Evolutionary conservation across 345 rosid genomes (phyloP).

Genomic region (Capsella bursapastoris): DNA sequence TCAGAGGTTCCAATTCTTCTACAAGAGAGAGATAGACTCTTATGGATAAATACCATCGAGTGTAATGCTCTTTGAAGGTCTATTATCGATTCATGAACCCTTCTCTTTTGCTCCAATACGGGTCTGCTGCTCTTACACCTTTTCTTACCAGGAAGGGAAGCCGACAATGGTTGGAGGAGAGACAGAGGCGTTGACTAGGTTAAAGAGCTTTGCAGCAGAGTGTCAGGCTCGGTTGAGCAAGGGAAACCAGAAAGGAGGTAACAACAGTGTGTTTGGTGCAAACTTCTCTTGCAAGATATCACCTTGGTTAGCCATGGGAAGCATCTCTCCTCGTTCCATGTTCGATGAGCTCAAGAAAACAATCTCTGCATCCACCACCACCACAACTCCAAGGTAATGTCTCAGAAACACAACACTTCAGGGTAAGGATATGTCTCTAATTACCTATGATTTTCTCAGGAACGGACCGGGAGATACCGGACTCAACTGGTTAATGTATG

Average conservation of each 20-base stretch:
- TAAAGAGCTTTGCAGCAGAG: conserved; percentile 78
- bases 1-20: conserved; percentile 9
- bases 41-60: not conserved
- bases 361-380: conserved; percentile 31
- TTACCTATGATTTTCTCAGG: conserved; percentile 39
- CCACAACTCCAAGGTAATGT: conserved; percentile 36
- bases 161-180: conserved; percentile 92
- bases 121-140: conserved; percentile 21
- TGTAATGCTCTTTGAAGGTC: conserved; percentile 5
- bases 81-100: conserved; percentile 2
- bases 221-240: conserved; percentile 80
- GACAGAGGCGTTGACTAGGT: conserved; percentile 82
- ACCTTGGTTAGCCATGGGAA: conserved; percentile 92
- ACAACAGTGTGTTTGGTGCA: conserved; percentile 79
- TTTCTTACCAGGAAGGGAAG: conserved; percentile 66
- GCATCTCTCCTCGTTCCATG: conserved; percentile 91
- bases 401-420: conserved; percentile 4
- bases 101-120: not conserved
- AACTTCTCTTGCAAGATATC: conserved; percentile 95
- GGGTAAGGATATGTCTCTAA: conserved; percentile 22
- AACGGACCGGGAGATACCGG: conserved; percentile 58
- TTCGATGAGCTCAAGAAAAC: conserved; percentile 94
- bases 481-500: conserved; percentile 81
- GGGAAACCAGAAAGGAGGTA: conserved; percentile 54
- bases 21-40: not conserved